phyloP scores from a whole-genome alignment of 345 rosid genomes.

The Durio zibethinus region DNA sequence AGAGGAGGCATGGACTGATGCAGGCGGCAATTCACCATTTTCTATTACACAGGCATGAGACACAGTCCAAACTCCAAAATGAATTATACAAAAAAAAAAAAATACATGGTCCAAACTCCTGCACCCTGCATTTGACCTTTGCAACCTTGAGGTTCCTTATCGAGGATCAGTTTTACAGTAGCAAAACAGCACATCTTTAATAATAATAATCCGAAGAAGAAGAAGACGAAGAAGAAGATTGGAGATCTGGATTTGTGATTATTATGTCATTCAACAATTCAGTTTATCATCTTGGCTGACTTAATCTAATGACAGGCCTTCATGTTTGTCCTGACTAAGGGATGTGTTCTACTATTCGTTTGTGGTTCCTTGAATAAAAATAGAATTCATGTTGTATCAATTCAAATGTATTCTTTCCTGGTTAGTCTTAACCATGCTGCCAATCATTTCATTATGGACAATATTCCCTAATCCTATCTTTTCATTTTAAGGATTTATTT shows the following conservation, averaged over 20 bases:
- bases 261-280: too few relatives aligned
- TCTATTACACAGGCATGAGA: not conserved
- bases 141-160: not conserved
- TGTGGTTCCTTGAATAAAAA: not conserved
- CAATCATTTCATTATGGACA: not conserved
- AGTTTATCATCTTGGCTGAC: too few relatives aligned
- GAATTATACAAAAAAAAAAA: not conserved
- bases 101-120: not conserved
- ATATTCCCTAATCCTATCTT: too few relatives aligned
- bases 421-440: not conserved
- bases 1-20: not conserved
- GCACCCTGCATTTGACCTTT: not conserved
- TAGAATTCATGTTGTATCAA: not conserved
- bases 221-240: too few relatives aligned
- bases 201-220: too few relatives aligned
- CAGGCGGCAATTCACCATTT: not conserved
- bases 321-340: not conserved
- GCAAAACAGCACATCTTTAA: not conserved
- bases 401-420: not conserved
- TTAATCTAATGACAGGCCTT: too few relatives aligned
- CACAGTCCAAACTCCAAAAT: not conserved
- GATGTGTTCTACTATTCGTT: not conserved
- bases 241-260: too few relatives aligned
- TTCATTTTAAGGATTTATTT: not conserved
- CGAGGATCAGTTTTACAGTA: not conserved